phyloP scores from a whole-genome alignment of 2,329 filamentous ascomycete genomes.

The Cladophialophora psammophila region DNA sequence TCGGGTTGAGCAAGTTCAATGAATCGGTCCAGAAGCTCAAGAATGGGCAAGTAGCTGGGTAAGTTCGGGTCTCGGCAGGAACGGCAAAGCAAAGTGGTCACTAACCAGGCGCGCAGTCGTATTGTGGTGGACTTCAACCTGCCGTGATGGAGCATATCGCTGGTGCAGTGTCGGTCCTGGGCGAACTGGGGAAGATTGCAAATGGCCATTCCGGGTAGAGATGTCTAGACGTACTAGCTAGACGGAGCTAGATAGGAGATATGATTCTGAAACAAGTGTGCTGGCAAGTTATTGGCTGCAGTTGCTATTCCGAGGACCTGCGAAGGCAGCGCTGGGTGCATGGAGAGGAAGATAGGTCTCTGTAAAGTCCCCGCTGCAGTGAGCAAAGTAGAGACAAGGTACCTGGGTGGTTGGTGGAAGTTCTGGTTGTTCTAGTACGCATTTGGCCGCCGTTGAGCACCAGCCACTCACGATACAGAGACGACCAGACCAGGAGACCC shows the following conservation, averaged over 20 bases:
- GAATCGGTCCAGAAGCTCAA: constrained; percentile 40
- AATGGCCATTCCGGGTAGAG: background rate
- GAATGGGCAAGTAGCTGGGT: constrained; percentile 40
- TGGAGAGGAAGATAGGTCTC: background rate
- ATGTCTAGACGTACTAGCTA: background rate
- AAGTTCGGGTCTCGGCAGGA: constrained; percentile 17
- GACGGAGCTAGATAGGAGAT: background rate
- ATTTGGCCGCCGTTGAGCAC: background rate
- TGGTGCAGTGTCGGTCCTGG: constrained; percentile 2
- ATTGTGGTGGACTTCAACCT: constrained; percentile 41
- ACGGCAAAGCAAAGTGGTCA: background rate
- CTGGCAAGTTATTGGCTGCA: constrained; percentile 9
- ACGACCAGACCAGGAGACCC: background rate
- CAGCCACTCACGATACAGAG: constrained; percentile 14
- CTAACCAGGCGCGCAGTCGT: constrained; percentile 33
- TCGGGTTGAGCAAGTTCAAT: constrained; percentile 39
- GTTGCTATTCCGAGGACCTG: constrained; percentile 10
- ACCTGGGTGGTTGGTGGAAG: background rate
- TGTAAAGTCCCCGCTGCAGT: background rate
- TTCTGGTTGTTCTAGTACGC: background rate
- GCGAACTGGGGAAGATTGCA: background rate
- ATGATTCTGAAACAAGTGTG: background rate
- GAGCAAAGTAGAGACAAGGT: constrained; percentile 1
- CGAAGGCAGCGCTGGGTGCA: background rate
- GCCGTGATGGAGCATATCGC: constrained; percentile 19